Evolutionary conservation across 495 filamentous ascomycete genomes (phyloP).

Genomic region (Rhypophila decipiens): DNA sequence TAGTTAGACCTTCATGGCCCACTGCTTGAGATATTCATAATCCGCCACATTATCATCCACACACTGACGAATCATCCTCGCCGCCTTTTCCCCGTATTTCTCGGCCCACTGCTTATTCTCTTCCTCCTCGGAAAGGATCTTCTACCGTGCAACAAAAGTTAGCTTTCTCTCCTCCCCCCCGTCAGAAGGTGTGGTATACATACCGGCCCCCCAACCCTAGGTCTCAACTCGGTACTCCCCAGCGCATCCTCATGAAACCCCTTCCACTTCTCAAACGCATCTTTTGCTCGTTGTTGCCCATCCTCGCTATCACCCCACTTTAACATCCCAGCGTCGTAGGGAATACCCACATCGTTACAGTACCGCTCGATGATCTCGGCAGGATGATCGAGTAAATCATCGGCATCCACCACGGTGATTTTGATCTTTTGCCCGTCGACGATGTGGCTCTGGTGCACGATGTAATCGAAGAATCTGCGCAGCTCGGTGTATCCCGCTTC

Average conservation of each 20-base stretch:
- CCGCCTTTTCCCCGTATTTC: constrained; percentile 74
- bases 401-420: constrained; percentile 89
- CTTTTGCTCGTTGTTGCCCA: constrained; percentile 55
- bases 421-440: constrained; percentile 33
- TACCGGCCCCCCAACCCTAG: constrained; percentile 35
- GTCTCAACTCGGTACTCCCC: constrained; percentile 63
- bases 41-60: constrained; percentile 76
- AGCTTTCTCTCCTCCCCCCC: not conserved
- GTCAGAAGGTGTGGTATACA: not conserved
- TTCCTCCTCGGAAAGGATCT: constrained; percentile 44
- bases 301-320: constrained; percentile 71
- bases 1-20: constrained; percentile 56
- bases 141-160: constrained; percentile 17
- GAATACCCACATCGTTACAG: constrained; percentile 69
- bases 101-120: constrained; percentile 73
- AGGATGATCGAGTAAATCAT: constrained; percentile 84
- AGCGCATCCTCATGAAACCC: constrained; percentile 96
- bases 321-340: constrained; percentile 68
- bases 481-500: constrained; percentile 92
- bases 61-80: constrained; percentile 65
- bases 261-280: constrained; percentile 88
- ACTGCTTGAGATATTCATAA: constrained; percentile 89
- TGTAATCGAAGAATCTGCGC: constrained; percentile 76
- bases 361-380: constrained; percentile 64
- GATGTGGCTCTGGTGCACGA: constrained; percentile 54